Base-by-base conservation (phyloP, 1,139 yeast species). In the Blastobotrys elegans region DNA sequence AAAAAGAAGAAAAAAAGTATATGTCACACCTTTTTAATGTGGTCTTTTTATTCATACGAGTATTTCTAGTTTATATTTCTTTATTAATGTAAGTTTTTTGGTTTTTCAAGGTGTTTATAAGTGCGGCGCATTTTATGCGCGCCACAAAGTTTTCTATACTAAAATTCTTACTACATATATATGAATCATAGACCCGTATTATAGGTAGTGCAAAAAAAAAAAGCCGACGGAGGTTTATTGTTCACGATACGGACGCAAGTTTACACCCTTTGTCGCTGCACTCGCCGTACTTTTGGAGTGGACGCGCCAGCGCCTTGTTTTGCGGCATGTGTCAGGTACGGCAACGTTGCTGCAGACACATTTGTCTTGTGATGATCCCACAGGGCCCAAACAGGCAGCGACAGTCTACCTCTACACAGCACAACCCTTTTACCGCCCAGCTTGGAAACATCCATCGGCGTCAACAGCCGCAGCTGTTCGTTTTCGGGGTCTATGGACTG, bases 391-490 rank as follows among this genome's bases (percentile, higher is more conserved):
- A 74, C 59, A 0, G 85, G 84, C 2, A 76, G 61, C 43, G 80
- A 86, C 1, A 88, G 78, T 37, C 80, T 76, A 1, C 94, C 94
- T 53, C 87, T 74, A 0, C 79, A 72, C 1, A 87, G 51, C 0
- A 84, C 50, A 42, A 81, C 34, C 41, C 35, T 51, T 48, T 40
- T 54, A 40, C 35, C 39, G 21, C 34, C 55, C 29, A 65, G 50
- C 17, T 17, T 47, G 21, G 49, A 50, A 10, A 50, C 54, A 10
- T 66, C 55, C 1, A 64, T 49, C 0, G 94, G 88, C 0, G 84
- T 67, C 56, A 85, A 81, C 1, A 88, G 48, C 51, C 84, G 80
- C 45, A 85, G 59, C 30, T 67, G 58, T 8, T 66, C 61, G 1
- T 67, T 59, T 0, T 53, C 51, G 0, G 54, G 49, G 57, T 84